These are phyloP conservation scores for Macroventuria anomochaeta DNA, from an alignment of 2,329 filamentous ascomycete species.

Conservation along the genomic window DNA sequence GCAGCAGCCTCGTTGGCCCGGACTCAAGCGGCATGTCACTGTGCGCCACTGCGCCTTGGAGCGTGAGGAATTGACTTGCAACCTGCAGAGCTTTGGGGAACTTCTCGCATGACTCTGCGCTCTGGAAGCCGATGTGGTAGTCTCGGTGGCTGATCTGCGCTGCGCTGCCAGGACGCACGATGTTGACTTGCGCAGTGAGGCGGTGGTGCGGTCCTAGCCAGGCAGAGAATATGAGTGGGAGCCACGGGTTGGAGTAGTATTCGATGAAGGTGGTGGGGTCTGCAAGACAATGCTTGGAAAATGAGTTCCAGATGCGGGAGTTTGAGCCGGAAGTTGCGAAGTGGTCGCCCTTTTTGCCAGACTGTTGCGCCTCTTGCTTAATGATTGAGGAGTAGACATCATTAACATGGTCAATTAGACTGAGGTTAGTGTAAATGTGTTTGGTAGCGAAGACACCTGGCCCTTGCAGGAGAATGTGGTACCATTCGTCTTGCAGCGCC, in stretches of 20 bases:
- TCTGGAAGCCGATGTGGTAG: constrained; percentile 70
- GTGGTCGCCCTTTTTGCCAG: constrained; percentile 61
- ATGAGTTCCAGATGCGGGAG: constrained; percentile 70
- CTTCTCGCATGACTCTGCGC: constrained; percentile 49
- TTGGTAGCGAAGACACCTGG: constrained; percentile 67
- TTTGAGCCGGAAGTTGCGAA: constrained; percentile 65
- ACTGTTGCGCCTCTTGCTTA: constrained; percentile 57
- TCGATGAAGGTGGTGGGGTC: constrained; percentile 60
- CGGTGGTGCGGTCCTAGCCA: constrained; percentile 68
- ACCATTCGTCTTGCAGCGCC: constrained; percentile 66
- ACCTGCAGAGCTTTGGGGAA: constrained; percentile 62
- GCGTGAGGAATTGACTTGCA: constrained; percentile 63
- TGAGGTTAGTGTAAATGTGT: constrained; percentile 55
- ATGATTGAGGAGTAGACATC: constrained; percentile 44
- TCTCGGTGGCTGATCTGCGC: constrained; percentile 67
- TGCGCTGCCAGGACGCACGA: constrained; percentile 64
- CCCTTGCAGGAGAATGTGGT: constrained; percentile 62
- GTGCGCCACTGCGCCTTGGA: constrained; percentile 70
- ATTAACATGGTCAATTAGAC: constrained; percentile 40
- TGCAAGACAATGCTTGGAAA: constrained; percentile 64
- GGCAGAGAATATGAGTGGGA: constrained; percentile 58
- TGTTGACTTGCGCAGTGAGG: constrained; percentile 68
- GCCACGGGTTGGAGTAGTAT: constrained; percentile 68
- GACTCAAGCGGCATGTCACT: constrained; percentile 64
- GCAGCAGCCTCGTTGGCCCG: constrained; percentile 67